Evolutionary conservation across 2,329 filamentous ascomycete species (phyloP).

Genomic region (Arachnopeziza araneosa): DNA sequence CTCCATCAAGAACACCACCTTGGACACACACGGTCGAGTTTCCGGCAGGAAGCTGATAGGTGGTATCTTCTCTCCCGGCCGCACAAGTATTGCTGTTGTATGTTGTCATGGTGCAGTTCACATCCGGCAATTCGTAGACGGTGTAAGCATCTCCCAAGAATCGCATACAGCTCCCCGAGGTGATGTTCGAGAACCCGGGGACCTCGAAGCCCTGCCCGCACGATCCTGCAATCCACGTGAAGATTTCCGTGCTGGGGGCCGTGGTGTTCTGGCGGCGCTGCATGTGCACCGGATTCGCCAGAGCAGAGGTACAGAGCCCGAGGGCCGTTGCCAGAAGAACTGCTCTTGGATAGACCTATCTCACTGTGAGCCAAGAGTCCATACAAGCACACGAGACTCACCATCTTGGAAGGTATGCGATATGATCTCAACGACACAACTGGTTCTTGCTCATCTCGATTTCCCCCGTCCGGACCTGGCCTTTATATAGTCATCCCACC

Average conservation of each 20-base stretch:
- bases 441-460: too few species aligned
- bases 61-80: neutral
- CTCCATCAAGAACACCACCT: neutral
- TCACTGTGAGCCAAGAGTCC: neutral
- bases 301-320: neutral
- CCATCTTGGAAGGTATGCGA: neutral
- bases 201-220: neutral
- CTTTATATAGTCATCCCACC: neutral
- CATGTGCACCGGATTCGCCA: neutral
- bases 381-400: neutral
- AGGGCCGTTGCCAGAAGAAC: neutral
- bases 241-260: neutral
- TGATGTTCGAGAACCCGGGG: neutral
- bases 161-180: neutral
- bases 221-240: neutral
- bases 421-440: too few species aligned
- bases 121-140: neutral
- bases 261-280: neutral
- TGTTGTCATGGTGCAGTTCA: neutral
- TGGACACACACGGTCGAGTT: neutral
- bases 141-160: neutral
- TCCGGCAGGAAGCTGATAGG: neutral
- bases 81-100: neutral
- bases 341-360: neutral
- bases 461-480: neutral